A percentile compares a stretch with the other conserved stretches of the same genome.
Conservation (phyloP, 2,329 filamentous ascomycete species). For the Microascus cirrosus region DNA sequence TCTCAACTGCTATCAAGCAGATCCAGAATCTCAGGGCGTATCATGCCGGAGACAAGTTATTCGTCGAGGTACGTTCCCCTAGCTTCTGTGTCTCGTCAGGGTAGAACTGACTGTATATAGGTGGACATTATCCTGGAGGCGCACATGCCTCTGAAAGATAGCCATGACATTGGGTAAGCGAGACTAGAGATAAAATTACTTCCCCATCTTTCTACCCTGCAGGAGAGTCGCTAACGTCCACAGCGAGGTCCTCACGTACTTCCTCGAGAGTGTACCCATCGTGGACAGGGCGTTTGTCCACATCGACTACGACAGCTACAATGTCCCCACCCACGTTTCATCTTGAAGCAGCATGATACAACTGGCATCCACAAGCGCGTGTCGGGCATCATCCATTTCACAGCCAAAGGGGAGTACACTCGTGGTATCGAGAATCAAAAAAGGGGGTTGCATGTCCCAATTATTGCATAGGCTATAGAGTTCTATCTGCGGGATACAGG, state of each 20-base stretch:
- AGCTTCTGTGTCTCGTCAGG: constrained; percentile 13
- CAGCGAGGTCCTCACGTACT: constrained; percentile 65
- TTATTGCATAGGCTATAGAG: background rate
- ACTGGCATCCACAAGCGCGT: background rate
- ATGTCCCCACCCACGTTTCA: constrained; percentile 46
- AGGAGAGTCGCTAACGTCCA: background rate
- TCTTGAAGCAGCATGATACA: background rate
- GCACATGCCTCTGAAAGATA: constrained; percentile 63
- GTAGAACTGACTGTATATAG: constrained; percentile 16
- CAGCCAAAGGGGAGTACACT: background rate
- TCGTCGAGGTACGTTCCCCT: constrained; percentile 37
- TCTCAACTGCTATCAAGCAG: constrained; percentile 75
- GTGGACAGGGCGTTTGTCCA: constrained; percentile 65
- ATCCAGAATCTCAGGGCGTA: constrained; percentile 81
- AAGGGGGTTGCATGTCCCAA: background rate
- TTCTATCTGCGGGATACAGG: background rate
- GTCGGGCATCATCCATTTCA: background rate
- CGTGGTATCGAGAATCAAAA: background rate
- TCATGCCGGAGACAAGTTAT: constrained; percentile 75
- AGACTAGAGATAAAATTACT: background rate
- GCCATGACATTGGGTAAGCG: constrained; percentile 53
- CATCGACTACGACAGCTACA: constrained; percentile 52
- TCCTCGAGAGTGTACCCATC: constrained; percentile 71
- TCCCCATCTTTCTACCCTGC: background rate
- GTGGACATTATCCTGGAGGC: constrained; percentile 78